These are phyloP conservation scores for Pseudozyma thailandica DNA, from an alignment of 1,284 basidiomycete species.

Conservation along the genomic window DNA sequence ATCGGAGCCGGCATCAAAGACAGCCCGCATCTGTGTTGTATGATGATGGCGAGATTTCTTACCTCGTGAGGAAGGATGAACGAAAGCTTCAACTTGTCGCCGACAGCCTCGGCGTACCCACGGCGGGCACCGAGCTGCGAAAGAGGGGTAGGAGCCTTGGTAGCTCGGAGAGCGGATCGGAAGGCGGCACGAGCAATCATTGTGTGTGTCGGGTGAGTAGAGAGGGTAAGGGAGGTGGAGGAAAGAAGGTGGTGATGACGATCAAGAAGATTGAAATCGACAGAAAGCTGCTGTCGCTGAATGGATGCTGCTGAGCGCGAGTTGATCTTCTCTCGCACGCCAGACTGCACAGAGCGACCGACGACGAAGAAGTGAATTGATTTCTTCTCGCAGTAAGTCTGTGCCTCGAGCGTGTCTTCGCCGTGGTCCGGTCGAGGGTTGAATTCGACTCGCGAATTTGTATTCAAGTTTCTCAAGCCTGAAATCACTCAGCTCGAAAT, in stretches of 20 bases:
- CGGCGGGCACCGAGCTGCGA: constrained; percentile 57
- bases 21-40: background rate
- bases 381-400: constrained; percentile 14
- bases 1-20: background rate
- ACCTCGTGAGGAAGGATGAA: constrained; percentile 61
- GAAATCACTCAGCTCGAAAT: constrained; percentile 1
- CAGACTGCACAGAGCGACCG: constrained; percentile 5
- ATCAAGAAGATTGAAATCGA: background rate
- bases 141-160: constrained; percentile 38
- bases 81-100: constrained; percentile 66
- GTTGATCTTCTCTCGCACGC: constrained; percentile 31
- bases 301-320: background rate
- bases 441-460: too few species aligned
- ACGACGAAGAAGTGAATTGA: background rate
- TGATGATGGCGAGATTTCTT: constrained; percentile 32
- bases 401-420: background rate
- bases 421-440: background rate
- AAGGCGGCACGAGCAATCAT: constrained; percentile 47
- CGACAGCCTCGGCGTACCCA: constrained; percentile 67
- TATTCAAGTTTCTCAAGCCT: too few species aligned
- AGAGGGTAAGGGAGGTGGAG: constrained; percentile 9
- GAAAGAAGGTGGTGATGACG: background rate
- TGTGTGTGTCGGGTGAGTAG: background rate
- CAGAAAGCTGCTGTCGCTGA: background rate
- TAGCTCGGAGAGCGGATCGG: constrained; percentile 40